phyloP scores from a whole-genome alignment of 768 basidiomycete genomes.

The Terana coerulea region DNA sequence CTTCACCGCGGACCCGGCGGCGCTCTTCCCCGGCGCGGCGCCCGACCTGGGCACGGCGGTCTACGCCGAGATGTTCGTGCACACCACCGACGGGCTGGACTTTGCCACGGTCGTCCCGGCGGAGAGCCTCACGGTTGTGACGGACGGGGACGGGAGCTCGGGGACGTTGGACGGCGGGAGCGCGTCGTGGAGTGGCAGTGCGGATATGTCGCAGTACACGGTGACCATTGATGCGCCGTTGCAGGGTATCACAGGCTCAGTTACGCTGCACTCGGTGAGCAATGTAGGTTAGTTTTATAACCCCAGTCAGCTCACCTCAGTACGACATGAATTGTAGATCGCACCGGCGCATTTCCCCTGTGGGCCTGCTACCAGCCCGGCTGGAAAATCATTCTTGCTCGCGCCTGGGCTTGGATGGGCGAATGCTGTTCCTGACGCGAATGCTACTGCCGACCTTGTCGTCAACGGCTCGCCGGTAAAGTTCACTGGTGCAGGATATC shows the following conservation, averaged over 20 bases:
- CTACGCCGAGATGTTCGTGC: conserved; percentile 1
- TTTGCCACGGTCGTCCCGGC: background rate
- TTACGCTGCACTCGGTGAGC: conserved; percentile 9
- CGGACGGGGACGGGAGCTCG: conserved; percentile 9
- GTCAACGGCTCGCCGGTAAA: conserved; percentile 1
- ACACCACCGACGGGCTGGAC: background rate
- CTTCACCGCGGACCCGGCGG: conserved; percentile 9
- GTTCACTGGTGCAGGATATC: conserved; percentile 11
- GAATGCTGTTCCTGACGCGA: conserved; percentile 14
- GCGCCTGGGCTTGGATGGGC: conserved; percentile 8
- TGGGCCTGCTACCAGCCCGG: background rate
- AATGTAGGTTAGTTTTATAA: background rate
- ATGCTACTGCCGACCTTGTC: conserved; percentile 3
- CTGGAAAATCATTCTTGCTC: conserved; percentile 8
- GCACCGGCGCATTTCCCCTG: conserved; percentile 15
- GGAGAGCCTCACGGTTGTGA: conserved; percentile 5
- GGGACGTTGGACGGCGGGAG: background rate
- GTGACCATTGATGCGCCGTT: conserved; percentile 8
- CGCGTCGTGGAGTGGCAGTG: conserved; percentile 5
- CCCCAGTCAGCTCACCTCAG: background rate
- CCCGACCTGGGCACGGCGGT: conserved; percentile 7
- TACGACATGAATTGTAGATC: background rate
- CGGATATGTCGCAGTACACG: conserved; percentile 12
- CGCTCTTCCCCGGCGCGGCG: background rate
- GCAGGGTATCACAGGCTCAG: conserved; percentile 1